phyloP scores from a whole-genome alignment of 768 basidiomycete species.

The Lactarius pseudohatsudake region DNA sequence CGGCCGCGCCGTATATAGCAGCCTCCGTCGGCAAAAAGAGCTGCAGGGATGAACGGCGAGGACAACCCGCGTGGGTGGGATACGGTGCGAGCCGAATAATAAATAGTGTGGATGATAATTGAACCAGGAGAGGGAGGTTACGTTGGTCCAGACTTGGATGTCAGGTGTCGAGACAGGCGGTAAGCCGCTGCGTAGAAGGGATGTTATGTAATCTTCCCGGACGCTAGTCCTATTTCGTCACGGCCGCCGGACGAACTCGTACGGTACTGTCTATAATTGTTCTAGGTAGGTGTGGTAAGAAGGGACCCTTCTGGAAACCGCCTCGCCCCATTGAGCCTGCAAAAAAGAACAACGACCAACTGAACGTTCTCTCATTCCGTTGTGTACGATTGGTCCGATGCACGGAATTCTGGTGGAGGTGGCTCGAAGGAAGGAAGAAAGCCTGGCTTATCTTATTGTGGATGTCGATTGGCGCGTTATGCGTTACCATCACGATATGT shows the following conservation, averaged over 20 bases:
- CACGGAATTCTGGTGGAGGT: slow-evolving; percentile 15
- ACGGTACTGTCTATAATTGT: slow-evolving; percentile 18
- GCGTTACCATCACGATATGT: slow-evolving; percentile 17
- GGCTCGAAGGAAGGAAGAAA: not conserved
- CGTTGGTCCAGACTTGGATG: not conserved
- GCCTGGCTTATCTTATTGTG: not conserved
- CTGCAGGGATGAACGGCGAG: not conserved
- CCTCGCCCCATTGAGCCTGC: slow-evolving; percentile 1
- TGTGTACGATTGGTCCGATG: slow-evolving; percentile 19
- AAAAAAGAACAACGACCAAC: slow-evolving; percentile 6
- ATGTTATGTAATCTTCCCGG: not conserved
- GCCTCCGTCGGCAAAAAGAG: slow-evolving; percentile 15
- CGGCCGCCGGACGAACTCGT: slow-evolving; percentile 7
- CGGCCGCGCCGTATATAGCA: slow-evolving; percentile 13
- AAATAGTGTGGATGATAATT: not conserved
- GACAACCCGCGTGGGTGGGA: not conserved
- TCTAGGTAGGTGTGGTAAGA: slow-evolving; percentile 11
- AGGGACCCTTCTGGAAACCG: slow-evolving; percentile 16
- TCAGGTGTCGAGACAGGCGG: slow-evolving; percentile 20
- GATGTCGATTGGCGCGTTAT: not conserved
- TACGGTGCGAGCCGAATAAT: not conserved
- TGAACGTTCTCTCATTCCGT: not conserved
- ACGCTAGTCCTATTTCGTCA: slow-evolving; percentile 16
- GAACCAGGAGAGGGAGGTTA: not conserved
- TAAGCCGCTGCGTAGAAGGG: slow-evolving; percentile 28